These are phyloP conservation scores for Nothophytophthora sp. DNA, from an alignment of 352 stramenopile genomes.

Conservation along the genomic window DNA sequence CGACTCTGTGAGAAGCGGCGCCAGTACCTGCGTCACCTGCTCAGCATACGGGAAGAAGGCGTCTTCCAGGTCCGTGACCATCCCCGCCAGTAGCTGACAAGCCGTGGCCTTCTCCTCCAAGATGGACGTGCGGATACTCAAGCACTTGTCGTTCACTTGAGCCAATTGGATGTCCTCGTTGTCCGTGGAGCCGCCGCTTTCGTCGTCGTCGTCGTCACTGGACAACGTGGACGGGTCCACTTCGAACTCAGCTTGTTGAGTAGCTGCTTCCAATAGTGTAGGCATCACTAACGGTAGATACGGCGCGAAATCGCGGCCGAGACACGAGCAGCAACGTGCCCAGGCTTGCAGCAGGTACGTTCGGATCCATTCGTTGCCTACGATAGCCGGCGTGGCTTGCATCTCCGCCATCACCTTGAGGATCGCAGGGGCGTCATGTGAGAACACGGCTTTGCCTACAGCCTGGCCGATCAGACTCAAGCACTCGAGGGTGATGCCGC, in stretches of 20 bases:
- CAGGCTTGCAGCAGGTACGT: slow-evolving; percentile 85
- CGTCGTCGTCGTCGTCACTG: slow-evolving; percentile 63
- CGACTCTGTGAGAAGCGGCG: slow-evolving; percentile 79
- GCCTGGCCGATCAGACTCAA: slow-evolving; percentile 79
- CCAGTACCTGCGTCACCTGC: slow-evolving; percentile 83
- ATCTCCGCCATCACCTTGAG: slow-evolving; percentile 88
- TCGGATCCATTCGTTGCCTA: slow-evolving; percentile 80
- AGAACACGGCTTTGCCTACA: slow-evolving; percentile 79
- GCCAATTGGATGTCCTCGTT: slow-evolving; percentile 83
- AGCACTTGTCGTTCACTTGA: slow-evolving; percentile 80
- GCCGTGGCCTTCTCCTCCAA: slow-evolving; percentile 86
- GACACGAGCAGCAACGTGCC: slow-evolving; percentile 73
- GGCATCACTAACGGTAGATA: slow-evolving; percentile 86
- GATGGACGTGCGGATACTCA: slow-evolving; percentile 83
- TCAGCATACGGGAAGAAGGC: slow-evolving; percentile 88
- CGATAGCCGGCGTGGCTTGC: slow-evolving; percentile 79
- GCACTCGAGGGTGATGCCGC: slow-evolving; percentile 86
- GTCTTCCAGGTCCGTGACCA: slow-evolving; percentile 80
- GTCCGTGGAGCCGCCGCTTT: slow-evolving; percentile 37
- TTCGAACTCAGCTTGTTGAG: slow-evolving; percentile 84
- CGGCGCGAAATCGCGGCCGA: slow-evolving; percentile 75
- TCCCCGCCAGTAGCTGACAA: slow-evolving; percentile 74
- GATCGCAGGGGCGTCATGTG: slow-evolving; percentile 60
- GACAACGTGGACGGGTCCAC: slow-evolving; percentile 59
- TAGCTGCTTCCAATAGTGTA: slow-evolving; percentile 73